Base-by-base conservation (phyloP, 495 filamentous ascomycete species). In the Penicillium cosmopolitanum region DNA sequence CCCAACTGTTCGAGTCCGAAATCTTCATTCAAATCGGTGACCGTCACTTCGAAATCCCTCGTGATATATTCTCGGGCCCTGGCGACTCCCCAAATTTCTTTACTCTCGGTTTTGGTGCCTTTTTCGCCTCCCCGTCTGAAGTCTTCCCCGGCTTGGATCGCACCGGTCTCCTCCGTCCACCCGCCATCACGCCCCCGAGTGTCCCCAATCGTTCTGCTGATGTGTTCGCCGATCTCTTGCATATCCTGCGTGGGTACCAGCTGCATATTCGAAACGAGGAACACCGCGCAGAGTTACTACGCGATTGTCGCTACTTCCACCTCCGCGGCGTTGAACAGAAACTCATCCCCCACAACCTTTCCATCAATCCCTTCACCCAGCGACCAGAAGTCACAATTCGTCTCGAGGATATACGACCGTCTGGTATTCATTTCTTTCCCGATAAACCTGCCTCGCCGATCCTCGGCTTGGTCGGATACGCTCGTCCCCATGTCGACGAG, bases 51-150 rank as follows among this genome's bases (percentile, higher is more conserved):
- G 89, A 92, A 64, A 91, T 98, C 52, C 89, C 94, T 4, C 87
- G 92, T 33, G 92, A 96, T 63, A 82, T 96, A 57, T 96, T 98
- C 74, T 87, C 85, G 11, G 79, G 80, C 23, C 91, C 90, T 11
- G 94, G 95, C 5, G 92, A 98, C 72, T 87, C 86, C 31, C 93
- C 92, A 6, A 98, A 98, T 73, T 98, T 93, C 83, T 98, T 98
- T 79, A 87, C 92, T 6, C 84, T 98, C 7, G 94, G 94, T 52
- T 96, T 97, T 68, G 88, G 87, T 11, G 85, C 92, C 67, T 96
- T 96, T 79, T 96, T 97, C 75, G 85, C 86, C 25, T 85, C 85
- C 1, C 90, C 90, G 3, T 76, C 84, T 23, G 88, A 96, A 64
- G 82, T 92, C 44, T 97, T 97, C 66, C 94, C 94, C 0, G 95